Evolutionary conservation across 495 filamentous ascomycete genomes (phyloP), one percentile per base, ranked within the genome.

Genomic region (Talaromyces ruber): DNA sequence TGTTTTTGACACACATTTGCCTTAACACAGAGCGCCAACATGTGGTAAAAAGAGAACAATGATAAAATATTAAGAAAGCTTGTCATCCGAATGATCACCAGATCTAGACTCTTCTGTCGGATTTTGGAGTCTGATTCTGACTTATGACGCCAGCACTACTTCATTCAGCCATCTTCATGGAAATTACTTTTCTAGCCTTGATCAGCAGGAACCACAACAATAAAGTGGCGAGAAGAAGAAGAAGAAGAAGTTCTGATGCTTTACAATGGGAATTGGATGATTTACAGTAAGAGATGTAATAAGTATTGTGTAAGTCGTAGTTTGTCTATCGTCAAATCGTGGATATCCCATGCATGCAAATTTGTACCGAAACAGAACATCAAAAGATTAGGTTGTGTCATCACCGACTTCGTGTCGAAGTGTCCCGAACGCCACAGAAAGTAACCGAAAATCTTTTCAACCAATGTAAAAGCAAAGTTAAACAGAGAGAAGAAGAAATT

Each of bases 401-500:
- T 39, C 34, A 39, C 34, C 32, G 32, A 14, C 39, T n/a, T 45
- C 39, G 6, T 45, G 39, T 45, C 18, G 43, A 18, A 47, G 43
- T 47, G 30, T 22, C 21, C 43, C 43, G 12, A 47, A 47, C 43
- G 43, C 43, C 43, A 47, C 43, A n/a, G 21, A 45, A 47, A 47
- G 43, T 21, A 47, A 47, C 18, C 14, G 5, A 43, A 47, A 47
- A 4, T n/a, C 18, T 47, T 47, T 47, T 47, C 6, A 43, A 43
- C 37, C 18, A 32, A 32, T n/a, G 8, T n/a, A 21, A 47, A 18
- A 39, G 34, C 3, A 21, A 47, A 22, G n/a, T 9, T 21, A 47
- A 47, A 4, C 0, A 47, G 21, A 43, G 16, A n/a, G n/a, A 2
- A 47, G 8, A 18, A 47, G 18, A n/a, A 43, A 54, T 71, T 82